A percentile compares a stretch with the other conserved stretches of the same genome.
phyloP scores from a whole-genome alignment of 2,329 filamentous ascomycete species.

The Arthrobotrys sinensis region DNA sequence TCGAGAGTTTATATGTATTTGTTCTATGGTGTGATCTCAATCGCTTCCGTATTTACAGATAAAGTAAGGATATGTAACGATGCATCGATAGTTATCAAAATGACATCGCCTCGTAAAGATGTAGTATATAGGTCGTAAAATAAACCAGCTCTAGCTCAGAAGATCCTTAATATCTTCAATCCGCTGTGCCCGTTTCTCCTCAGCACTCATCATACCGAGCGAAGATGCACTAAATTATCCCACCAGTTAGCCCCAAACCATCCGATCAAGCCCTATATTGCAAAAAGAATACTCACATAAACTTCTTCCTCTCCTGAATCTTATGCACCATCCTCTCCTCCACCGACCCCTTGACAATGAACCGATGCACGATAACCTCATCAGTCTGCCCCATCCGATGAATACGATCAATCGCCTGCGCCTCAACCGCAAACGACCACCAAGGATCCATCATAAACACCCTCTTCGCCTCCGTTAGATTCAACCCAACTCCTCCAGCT shows the following conservation, averaged over 20 bases:
- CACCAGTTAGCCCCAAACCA: conserved; percentile 11
- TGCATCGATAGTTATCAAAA: neutral
- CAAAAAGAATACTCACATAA: conserved; percentile 77
- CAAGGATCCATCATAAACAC: conserved; percentile 99
- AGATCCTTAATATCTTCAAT: conserved; percentile 96
- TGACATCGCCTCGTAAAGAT: neutral
- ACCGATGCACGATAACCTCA: conserved; percentile 87
- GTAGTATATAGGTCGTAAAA: conserved; percentile 1
- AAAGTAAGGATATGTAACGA: conserved; percentile 6
- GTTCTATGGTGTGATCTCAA: neutral
- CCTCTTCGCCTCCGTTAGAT: conserved; percentile 87
- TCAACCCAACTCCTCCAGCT: conserved; percentile 93
- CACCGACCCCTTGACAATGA: conserved; percentile 90
- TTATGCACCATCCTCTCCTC: conserved; percentile 90
- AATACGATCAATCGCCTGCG: conserved; percentile 96
- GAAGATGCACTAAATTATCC: conserved; percentile 82
- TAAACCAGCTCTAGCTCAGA: conserved; percentile 71
- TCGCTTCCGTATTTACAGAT: conserved; percentile 1
- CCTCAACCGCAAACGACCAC: conserved; percentile 98
- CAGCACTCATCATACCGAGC: conserved; percentile 92
- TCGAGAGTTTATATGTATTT: neutral
- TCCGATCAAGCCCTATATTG: neutral
- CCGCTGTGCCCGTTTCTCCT: conserved; percentile 89
- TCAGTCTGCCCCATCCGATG: conserved; percentile 95
- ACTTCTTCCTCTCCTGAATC: conserved; percentile 96